Conservation (phyloP, 1,284 basidiomycete genomes). For the Apiotrichum veenhuisii region DNA sequence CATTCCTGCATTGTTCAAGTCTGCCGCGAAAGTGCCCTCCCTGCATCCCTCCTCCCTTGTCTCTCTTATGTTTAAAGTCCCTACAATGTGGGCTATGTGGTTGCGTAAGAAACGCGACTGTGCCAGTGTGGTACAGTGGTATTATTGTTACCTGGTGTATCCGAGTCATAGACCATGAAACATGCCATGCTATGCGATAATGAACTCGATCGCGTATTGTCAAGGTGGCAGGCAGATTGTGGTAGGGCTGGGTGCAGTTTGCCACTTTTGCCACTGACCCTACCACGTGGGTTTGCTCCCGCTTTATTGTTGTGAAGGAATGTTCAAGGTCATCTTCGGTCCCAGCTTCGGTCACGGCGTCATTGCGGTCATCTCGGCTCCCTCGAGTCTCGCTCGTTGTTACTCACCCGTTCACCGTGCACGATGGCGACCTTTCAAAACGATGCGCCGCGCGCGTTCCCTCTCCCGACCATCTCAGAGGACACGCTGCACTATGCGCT, state of each 20-base stretch:
- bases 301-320: no score
- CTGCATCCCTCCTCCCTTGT: not conserved
- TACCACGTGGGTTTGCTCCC: no score
- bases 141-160: constrained; percentile 10
- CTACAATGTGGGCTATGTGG: not conserved
- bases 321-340: no score
- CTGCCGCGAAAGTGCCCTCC: not conserved
- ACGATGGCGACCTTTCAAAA: constrained; percentile 39
- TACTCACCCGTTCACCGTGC: not conserved
- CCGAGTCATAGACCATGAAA: constrained; percentile 8
- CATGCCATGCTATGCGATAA: constrained; percentile 8
- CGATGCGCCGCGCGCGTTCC: constrained; percentile 33
- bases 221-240: no score
- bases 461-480: constrained; percentile 62
- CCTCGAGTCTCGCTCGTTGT: not conserved
- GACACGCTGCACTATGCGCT: constrained; percentile 75
- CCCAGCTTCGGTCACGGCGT: no score
- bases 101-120: not conserved
- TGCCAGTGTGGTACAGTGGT: not conserved
- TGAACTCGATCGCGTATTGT: not conserved
- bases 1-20: not conserved
- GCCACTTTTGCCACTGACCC: not conserved
- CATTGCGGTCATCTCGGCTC: not conserved
- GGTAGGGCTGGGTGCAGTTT: no score
- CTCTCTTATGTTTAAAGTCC: not conserved